Base-by-base conservation (phyloP, 176 grass and related monocot genomes). In the Hordeum marinum region DNA sequence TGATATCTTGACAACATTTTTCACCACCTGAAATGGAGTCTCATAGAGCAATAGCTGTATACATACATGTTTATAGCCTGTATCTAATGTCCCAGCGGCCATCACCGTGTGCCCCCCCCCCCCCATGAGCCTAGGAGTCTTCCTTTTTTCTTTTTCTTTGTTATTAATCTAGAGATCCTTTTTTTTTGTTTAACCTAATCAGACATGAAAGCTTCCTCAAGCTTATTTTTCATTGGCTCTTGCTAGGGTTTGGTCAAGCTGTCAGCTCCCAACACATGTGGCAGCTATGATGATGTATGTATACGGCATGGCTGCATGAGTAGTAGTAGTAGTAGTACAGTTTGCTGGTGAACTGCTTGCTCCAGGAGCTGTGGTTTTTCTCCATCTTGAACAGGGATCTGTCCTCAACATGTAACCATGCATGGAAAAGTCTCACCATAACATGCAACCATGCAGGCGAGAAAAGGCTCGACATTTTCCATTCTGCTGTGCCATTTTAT, bases 31-130 rank as follows among this genome's bases (percentile, higher is more conserved):
- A 68, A 68, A 25, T 69, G 68, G 50, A 68, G 75, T 69, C 80
- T 80, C 85, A 32, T 84, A 87, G 89, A 91, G 76, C 81, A 87
- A 91, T 87, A 91, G 85, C 69, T 91, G 85, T 87, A 91, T 91
- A 87, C 89, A 91, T 91, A 87, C 89, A 76, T 91, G 89, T 87
- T 91, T 80, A 91, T 91, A 91, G 63, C 62, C 80, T 91, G 85
- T 87, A 91, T 80, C 32, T 80, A 87, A 80, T 68, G 29, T 68
- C 89, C 80, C 80, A 85, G 37, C 80, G 82, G 37, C 60, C 83
- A 58, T 45, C 48, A 6, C 46, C 37, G 37, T 74, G 40, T 74
- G 40, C 59, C 45, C 77, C 78, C 58, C 84, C 31, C 59, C 45
- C 77, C 78, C 58, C 84, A 80, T 61, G 84, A 90, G 75, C 84